Percentiles rank a stretch among this genome's conserved stretches.
Evolutionary conservation across 768 basidiomycete species (phyloP).

Genomic region (Agaricus sinodeliciosus): DNA sequence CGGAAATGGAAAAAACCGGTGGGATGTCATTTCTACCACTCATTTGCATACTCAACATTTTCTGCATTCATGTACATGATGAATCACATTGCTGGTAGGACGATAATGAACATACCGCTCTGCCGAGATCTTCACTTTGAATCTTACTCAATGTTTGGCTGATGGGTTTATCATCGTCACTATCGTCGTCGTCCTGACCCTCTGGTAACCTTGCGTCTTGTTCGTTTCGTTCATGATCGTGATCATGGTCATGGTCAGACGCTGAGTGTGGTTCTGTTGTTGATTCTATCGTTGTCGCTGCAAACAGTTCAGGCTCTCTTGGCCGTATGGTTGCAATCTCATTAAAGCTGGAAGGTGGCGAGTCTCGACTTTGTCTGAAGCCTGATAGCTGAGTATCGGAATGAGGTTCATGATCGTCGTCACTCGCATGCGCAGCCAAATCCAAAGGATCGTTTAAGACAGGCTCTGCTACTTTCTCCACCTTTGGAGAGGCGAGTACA

Average conservation of each 20-base stretch:
- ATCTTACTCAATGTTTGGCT: conserved; percentile 35
- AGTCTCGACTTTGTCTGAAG: conserved; percentile 44
- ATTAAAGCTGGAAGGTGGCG: conserved; percentile 23
- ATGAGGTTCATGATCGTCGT: conserved; percentile 27
- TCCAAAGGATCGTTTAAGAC: conserved; percentile 28
- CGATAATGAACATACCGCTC: conserved; percentile 19
- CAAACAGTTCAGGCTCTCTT: conserved; percentile 19
- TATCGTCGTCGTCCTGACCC: conserved; percentile 50
- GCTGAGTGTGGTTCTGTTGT: neutral
- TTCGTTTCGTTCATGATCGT: neutral
- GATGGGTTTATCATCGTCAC: conserved; percentile 66
- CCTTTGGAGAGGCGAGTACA: neutral
- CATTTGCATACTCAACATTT: conserved; percentile 12
- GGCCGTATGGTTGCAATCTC: conserved; percentile 39
- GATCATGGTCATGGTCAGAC: neutral
- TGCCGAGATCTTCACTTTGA: conserved; percentile 20
- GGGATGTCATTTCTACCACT: conserved; percentile 37
- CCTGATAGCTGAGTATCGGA: conserved; percentile 35
- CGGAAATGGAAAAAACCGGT: conserved; percentile 78
- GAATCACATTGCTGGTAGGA: neutral
- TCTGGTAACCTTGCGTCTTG: neutral
- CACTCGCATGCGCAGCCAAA: conserved; percentile 20
- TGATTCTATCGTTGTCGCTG: conserved; percentile 10
- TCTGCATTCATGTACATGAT: conserved; percentile 7
- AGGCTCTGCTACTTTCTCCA: conserved; percentile 14